Conservation (phyloP, 2,329 filamentous ascomycete genomes). For the Fusarium veterinarium region DNA sequence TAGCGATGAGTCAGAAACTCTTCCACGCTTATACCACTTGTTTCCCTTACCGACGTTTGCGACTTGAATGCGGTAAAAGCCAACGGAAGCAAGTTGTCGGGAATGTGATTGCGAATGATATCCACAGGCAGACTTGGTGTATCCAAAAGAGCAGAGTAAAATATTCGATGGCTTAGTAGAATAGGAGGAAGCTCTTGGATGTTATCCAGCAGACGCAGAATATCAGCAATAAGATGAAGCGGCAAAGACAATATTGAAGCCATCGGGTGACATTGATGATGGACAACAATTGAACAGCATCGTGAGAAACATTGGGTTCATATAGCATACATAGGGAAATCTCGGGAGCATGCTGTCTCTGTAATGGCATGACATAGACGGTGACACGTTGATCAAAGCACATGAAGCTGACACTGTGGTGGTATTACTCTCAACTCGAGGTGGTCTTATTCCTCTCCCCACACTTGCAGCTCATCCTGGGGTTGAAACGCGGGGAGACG, state of each 20-base stretch:
- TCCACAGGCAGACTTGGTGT: slow-evolving; percentile 33
- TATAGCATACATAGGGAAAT: slow-evolving; percentile 1
- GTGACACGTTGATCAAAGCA: slow-evolving; percentile 26
- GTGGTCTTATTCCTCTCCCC: slow-evolving; percentile 42
- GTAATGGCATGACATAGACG: slow-evolving; percentile 29
- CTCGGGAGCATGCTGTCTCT: neutral
- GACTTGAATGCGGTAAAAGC: slow-evolving; percentile 34
- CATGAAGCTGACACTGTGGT: slow-evolving; percentile 27
- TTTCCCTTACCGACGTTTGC: slow-evolving; percentile 14
- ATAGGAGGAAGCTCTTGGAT: slow-evolving; percentile 32
- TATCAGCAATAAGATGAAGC: slow-evolving; percentile 38
- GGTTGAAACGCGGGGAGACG: slow-evolving; percentile 14
- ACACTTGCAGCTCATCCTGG: slow-evolving; percentile 26
- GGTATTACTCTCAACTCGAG: slow-evolving; percentile 6
- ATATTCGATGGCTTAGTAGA: slow-evolving; percentile 38
- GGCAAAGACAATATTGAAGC: slow-evolving; percentile 37
- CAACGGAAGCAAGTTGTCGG: slow-evolving; percentile 21
- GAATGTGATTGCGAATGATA: slow-evolving; percentile 34
- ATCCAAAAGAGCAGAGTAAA: slow-evolving; percentile 37
- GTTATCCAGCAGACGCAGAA: slow-evolving; percentile 29
- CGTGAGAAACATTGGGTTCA: neutral
- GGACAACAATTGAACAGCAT: neutral
- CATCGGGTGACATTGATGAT: slow-evolving; percentile 16
- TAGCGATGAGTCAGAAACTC: slow-evolving; percentile 32
- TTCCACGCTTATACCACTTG: slow-evolving; percentile 1